Base-by-base conservation (phyloP, 2,329 filamentous ascomycete species). In the Clonostachys rosea region DNA sequence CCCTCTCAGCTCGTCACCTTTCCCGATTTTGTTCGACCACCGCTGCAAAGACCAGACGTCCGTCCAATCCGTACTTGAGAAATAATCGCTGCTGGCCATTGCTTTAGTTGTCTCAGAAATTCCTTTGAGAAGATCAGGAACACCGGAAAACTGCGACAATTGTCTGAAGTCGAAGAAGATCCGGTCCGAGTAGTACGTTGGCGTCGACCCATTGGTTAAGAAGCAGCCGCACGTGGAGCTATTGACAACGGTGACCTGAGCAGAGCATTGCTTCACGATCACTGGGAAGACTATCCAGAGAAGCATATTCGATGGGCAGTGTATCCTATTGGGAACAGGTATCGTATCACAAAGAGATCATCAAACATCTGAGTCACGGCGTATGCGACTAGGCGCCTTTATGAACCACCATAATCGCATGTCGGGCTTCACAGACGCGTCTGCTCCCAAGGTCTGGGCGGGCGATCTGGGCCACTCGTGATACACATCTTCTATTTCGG, bases 81-180 rank as follows among this genome's bases (percentile, higher is more conserved):
- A 75, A 54, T 65, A 75, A 42, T 61, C 52, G 57, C 67, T 73
- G 3, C 67, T 66, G 4, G 57, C 45, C 4, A 51, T 45, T 2
- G 67, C 66, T 4, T 49, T 49, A 6, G 61, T 45, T 49, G 56
- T 65, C 33, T 55, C 48, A 5, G 57, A 50, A n/a, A 50, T 41
- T 47, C 65, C 59, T 6, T 47, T 43, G 2, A 37, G 30, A 43
- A 70, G 52, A 8, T 55, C 44, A 1, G 71, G 67, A 9, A 67
- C 61, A 42, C 57, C 52, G 5, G 68, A 70, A 47, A 73, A 67
- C 20, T 70, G 53, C 3, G 58, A 40, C 17, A 75, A 66, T 37
- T 59, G 60, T 42, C 75, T 64, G 52, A 76, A 79, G 58, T 79
- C 75, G 52, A 72, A 75, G 61, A 79, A 78, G 36, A 59, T 54